Percentiles rank a stretch among this genome's conserved stretches.
phyloP scores from a whole-genome alignment of 768 basidiomycete species.

The Ramaria rubella region DNA sequence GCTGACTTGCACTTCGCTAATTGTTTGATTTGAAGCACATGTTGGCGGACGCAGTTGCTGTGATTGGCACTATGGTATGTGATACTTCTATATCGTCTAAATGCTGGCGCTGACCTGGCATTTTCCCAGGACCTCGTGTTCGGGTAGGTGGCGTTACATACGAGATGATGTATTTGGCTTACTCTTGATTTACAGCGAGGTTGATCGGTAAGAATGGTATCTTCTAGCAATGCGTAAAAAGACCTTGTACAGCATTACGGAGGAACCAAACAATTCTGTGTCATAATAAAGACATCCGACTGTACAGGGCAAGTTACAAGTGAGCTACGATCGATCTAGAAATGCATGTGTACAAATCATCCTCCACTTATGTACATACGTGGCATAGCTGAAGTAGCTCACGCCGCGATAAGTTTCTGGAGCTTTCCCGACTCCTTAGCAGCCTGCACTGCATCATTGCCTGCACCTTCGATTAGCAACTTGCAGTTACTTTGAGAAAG shows the following conservation, averaged over 20 bases:
- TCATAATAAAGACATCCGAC: too few species aligned
- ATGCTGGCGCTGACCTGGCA: slow-evolving; percentile 9
- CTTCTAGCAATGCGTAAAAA: neutral
- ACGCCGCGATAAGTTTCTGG: slow-evolving; percentile 4
- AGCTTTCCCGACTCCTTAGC: neutral
- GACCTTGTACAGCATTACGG: neutral
- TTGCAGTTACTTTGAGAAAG: neutral
- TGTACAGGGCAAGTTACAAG: too few species aligned
- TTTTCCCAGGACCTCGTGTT: slow-evolving; percentile 74
- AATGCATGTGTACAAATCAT: too few species aligned
- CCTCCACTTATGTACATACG: too few species aligned
- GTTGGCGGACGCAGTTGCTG: slow-evolving; percentile 90
- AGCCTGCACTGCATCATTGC: slow-evolving; percentile 4
- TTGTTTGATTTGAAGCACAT: slow-evolving; percentile 53
- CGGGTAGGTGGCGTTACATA: slow-evolving; percentile 51
- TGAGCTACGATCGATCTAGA: too few species aligned
- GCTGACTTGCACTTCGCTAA: slow-evolving; percentile 29
- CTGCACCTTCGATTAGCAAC: neutral
- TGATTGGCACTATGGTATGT: slow-evolving; percentile 95
- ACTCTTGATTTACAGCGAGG: slow-evolving; percentile 30
- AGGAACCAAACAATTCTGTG: too few species aligned
- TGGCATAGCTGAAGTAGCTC: too few species aligned
- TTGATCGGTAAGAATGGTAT: slow-evolving; percentile 33
- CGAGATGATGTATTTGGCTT: slow-evolving; percentile 2
- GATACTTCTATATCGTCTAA: slow-evolving; percentile 5